Percentiles rank a stretch among this genome's conserved stretches.
Conservation (phyloP, 441 rosid genomes). For the Lepidium campestre region DNA sequence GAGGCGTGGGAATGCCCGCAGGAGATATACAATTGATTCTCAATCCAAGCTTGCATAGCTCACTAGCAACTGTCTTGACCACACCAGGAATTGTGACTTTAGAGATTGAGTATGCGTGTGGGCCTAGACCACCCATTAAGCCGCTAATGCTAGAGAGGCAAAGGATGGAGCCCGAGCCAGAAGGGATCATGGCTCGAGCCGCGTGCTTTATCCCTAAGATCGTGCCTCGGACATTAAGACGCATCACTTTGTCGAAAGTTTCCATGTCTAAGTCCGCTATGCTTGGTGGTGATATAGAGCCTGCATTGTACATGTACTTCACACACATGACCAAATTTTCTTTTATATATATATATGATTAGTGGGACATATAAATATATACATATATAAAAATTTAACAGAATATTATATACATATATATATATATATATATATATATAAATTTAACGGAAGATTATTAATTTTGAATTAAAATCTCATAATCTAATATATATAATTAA, state of each 20-base stretch:
- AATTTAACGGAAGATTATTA: too few species aligned
- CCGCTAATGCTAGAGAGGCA: slow-evolving; percentile 32
- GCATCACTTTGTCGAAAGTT: slow-evolving; percentile 33
- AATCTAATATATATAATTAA: too few species aligned
- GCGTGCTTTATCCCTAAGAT: slow-evolving; percentile 46
- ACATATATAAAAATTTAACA: too few species aligned
- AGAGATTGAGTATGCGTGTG: slow-evolving; percentile 33
- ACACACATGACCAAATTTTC: too few species aligned
- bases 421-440: too few species aligned
- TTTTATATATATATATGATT: too few species aligned
- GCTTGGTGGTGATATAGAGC: slow-evolving; percentile 22
- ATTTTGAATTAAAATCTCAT: too few species aligned
- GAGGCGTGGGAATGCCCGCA: slow-evolving; percentile 26
- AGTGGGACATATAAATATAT: too few species aligned
- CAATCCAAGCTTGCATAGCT: slow-evolving; percentile 33
- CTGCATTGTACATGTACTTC: slow-evolving; percentile 8
- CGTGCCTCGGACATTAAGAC: slow-evolving; percentile 31
- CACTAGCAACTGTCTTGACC: slow-evolving; percentile 28
- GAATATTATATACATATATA: too few species aligned
- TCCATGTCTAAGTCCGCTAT: slow-evolving; percentile 28
- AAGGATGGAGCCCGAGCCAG: slow-evolving; percentile 30
- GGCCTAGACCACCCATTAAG: slow-evolving; percentile 23
- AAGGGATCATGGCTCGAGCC: slow-evolving; percentile 37
- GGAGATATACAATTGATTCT: slow-evolving; percentile 41
- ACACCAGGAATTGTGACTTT: slow-evolving; percentile 36